Evolutionary conservation across 495 filamentous ascomycete genomes (phyloP).

Genomic region (Lasiosphaeria miniovina): DNA sequence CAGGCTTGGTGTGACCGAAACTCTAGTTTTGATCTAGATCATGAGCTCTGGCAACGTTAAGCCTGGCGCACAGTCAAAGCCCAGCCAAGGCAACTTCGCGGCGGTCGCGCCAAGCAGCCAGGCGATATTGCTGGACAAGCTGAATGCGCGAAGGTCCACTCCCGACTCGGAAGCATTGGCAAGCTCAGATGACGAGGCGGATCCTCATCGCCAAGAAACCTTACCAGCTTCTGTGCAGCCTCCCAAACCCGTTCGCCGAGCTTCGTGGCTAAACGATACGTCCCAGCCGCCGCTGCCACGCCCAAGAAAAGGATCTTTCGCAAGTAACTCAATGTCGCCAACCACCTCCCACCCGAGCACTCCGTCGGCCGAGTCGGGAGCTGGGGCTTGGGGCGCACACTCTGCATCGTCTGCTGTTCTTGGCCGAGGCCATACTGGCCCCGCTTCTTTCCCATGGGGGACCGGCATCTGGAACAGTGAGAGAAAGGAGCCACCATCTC

Average conservation of each 20-base stretch:
- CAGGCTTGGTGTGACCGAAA: too few species aligned
- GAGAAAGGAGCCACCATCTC: slow-evolving; percentile 70
- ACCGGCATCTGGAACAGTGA: slow-evolving; percentile 76
- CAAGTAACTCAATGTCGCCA: slow-evolving; percentile 67
- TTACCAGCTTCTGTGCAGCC: slow-evolving; percentile 43
- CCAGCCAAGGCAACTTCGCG: slow-evolving; percentile 37
- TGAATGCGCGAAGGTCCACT: slow-evolving; percentile 70
- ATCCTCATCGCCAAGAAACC: slow-evolving; percentile 49
- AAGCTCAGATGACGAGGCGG: slow-evolving; percentile 87
- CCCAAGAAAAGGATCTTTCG: slow-evolving; percentile 58
- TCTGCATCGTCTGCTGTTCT: slow-evolving; percentile 46
- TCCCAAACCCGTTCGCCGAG: slow-evolving; percentile 52
- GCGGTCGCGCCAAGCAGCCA: slow-evolving; percentile 48
- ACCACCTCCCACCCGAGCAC: slow-evolving; percentile 73
- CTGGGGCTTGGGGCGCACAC: slow-evolving; percentile 58
- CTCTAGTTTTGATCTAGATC: slow-evolving; percentile 14
- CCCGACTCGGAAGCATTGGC: slow-evolving; percentile 91
- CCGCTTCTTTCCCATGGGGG: slow-evolving; percentile 66
- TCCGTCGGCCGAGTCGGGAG: slow-evolving; percentile 63
- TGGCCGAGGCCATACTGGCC: slow-evolving; percentile 56
- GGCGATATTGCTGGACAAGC: slow-evolving; percentile 67
- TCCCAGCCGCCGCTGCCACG: slow-evolving; percentile 42
- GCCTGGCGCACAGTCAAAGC: slow-evolving; percentile 38
- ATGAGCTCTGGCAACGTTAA: slow-evolving; percentile 50
- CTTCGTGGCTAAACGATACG: slow-evolving; percentile 61